Conservation (phyloP, 371 early-diverging fungal genomes). For the Nematocida ironsii region DNA sequence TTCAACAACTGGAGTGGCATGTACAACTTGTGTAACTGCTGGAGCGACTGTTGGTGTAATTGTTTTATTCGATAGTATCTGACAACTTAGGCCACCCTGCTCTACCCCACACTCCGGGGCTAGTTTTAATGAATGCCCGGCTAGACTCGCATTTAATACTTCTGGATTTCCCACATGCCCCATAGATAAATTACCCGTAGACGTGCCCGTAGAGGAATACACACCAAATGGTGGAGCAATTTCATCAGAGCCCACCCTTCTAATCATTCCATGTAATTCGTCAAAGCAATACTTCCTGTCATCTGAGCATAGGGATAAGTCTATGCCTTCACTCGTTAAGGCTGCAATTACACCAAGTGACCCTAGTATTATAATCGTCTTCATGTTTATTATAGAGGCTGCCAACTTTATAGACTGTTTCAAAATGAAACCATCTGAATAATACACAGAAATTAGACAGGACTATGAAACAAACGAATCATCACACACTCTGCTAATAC, state of each 20-base stretch:
- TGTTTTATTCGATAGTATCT: background rate
- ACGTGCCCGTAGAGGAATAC: too few species aligned
- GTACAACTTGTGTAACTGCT: background rate
- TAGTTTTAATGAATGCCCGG: background rate
- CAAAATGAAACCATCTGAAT: slow-evolving; percentile 21
- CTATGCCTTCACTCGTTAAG: background rate
- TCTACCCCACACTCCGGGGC: background rate
- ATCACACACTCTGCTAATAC: background rate
- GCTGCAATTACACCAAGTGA: background rate
- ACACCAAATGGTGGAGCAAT: slow-evolving; percentile 7
- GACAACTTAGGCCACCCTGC: too few species aligned
- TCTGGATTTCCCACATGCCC: background rate
- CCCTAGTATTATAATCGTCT: slow-evolving; percentile 2
- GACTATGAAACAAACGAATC: background rate
- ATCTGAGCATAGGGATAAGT: slow-evolving; percentile 24
- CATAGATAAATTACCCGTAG: background rate
- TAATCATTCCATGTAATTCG: slow-evolving; percentile 11
- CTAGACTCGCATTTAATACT: background rate
- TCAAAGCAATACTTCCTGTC: slow-evolving; percentile 52
- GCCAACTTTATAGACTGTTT: slow-evolving; percentile 17
- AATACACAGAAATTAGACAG: background rate
- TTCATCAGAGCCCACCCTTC: slow-evolving; percentile 3
- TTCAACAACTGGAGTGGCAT: background rate
- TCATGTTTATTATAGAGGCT: background rate
- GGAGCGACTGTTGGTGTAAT: too few species aligned